Evolutionary conservation across 257 asterid species (phyloP).

Genomic region (Avicennia marina): DNA sequence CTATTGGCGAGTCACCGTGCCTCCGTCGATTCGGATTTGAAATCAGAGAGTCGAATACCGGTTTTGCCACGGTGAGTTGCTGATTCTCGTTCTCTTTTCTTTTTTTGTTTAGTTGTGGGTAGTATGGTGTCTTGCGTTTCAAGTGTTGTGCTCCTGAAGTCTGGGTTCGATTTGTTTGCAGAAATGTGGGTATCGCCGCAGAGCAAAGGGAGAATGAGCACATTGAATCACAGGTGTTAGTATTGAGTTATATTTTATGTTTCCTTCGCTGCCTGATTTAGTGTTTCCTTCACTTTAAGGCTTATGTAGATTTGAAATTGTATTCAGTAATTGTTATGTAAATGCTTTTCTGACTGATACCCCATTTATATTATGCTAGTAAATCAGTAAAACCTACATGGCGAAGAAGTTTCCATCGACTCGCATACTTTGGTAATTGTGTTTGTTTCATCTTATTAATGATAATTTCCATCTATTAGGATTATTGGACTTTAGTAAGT

Average conservation of each 20-base stretch:
- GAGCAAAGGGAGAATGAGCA: slow-evolving; percentile 21
- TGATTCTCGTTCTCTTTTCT: neutral
- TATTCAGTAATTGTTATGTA: neutral
- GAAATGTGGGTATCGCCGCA: slow-evolving; percentile 16
- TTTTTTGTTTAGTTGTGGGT: neutral
- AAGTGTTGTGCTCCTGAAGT: neutral
- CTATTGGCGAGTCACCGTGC: slow-evolving; percentile 33
- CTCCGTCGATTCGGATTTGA: slow-evolving; percentile 15
- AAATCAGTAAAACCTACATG: neutral
- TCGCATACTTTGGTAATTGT: neutral
- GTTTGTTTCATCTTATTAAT: neutral
- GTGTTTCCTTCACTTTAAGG: neutral
- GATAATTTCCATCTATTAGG: neutral
- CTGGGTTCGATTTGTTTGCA: slow-evolving; percentile 20
- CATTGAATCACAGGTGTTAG: slow-evolving; percentile 31
- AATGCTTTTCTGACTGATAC: neutral
- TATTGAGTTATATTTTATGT: neutral
- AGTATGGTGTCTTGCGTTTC: neutral
- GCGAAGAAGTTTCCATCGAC: neutral
- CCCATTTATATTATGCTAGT: neutral
- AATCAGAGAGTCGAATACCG: slow-evolving; percentile 8
- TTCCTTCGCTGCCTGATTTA: neutral
- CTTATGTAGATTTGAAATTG: neutral
- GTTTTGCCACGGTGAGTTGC: slow-evolving; percentile 16
- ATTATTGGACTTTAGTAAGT: neutral